phyloP scores from a whole-genome alignment of 2,329 filamentous ascomycete genomes.

The Neopestalotiopsis sp. region DNA sequence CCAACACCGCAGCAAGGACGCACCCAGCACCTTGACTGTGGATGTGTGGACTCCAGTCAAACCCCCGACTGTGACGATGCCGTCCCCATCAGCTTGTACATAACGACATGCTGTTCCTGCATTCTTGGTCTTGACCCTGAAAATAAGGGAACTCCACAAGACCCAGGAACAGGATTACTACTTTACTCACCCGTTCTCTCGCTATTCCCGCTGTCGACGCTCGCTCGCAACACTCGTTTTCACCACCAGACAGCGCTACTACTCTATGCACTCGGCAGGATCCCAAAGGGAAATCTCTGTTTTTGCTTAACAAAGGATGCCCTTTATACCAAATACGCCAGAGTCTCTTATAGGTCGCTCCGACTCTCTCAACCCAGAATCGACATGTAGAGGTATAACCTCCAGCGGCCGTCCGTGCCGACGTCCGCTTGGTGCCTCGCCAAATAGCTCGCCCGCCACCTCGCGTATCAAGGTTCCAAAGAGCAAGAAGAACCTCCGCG shows the following conservation, averaged over 20 bases:
- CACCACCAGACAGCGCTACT: background rate
- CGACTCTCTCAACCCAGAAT: slow-evolving; percentile 83
- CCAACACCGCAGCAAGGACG: slow-evolving; percentile 8
- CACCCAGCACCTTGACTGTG: slow-evolving; percentile 12
- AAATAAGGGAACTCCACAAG: background rate
- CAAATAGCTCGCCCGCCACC: slow-evolving; percentile 37
- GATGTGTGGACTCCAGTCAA: slow-evolving; percentile 12
- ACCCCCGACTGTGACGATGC: background rate
- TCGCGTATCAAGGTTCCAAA: slow-evolving; percentile 25
- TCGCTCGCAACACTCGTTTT: slow-evolving; percentile 8
- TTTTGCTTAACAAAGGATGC: slow-evolving; percentile 50
- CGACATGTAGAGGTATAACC: slow-evolving; percentile 89
- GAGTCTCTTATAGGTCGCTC: slow-evolving; percentile 79
- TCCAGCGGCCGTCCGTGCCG: slow-evolving; percentile 83
- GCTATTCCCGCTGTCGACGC: background rate
- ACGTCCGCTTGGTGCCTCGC: slow-evolving; percentile 64
- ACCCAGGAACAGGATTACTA: background rate
- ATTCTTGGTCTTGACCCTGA: background rate
- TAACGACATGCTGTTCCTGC: slow-evolving; percentile 9
- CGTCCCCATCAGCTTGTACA: background rate
- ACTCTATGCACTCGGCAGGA: background rate
- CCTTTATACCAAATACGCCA: slow-evolving; percentile 75
- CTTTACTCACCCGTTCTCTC: background rate
- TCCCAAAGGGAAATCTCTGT: background rate
- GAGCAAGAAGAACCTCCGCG: slow-evolving; percentile 37